Base-by-base conservation (phyloP, 2,329 filamentous ascomycete genomes). In the Xylariaceae sp. region DNA sequence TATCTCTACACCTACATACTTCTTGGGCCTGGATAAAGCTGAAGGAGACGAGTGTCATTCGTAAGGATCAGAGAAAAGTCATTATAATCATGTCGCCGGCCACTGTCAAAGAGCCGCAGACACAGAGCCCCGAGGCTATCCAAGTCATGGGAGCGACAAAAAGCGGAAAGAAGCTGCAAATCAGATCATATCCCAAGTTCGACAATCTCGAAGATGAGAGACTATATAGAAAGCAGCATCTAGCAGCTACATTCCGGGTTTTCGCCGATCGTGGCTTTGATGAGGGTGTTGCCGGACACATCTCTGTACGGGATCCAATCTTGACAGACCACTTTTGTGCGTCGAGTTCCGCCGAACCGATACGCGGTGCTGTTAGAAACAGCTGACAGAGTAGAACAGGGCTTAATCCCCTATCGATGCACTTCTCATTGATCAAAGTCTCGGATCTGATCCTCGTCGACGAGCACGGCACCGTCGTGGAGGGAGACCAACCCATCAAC, bases 271-370 rank as follows among this genome's bases (percentile, higher is more conserved):
- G 82, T 58, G 81, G 80, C 47, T 84, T 79, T 66, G 80, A 79
- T 0, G 83, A 86, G 63, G 83, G 83, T 46, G 83, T 86, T 70
- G 74, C 74, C 10, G 83, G 83, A 0, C 83, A 87, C 63, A 86
- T 87, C 52, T 77, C 73, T 6, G 79, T 86, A 1, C 74, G 83
- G 10, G 83, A 86, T 59, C 83, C 83, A 0, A 81, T 84, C 60
- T 69, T 79, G 54, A 71, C 73, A 0, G 71, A 82, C 56, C 75
- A 75, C 13, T 84, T 86, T 65, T 86, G 83, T 83, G 83, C 13
- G 53, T 16, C 39, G 34, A 38, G 14, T 38, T 6, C 19, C 3
- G 14, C 12, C n/a, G 2, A 18, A 11, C 42, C 19, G 7, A 16
- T 31, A 17, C 18, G 19, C 31, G 33, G 3, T 39, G 14, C 22